Evolutionary conservation across 2,329 filamentous ascomycete species (phyloP).

Genomic region (Diaporthe ampelina): DNA sequence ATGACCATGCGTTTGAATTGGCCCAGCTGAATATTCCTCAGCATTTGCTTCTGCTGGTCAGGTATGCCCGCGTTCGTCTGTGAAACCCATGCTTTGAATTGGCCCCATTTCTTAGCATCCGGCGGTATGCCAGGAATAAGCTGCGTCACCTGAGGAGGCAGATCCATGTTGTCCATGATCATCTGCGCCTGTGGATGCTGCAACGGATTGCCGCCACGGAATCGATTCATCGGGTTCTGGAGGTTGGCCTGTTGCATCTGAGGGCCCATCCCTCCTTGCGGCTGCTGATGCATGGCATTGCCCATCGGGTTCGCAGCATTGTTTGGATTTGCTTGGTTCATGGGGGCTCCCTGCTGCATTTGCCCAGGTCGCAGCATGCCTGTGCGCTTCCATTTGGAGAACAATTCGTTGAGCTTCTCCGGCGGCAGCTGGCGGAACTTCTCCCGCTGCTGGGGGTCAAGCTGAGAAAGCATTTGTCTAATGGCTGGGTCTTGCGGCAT

Average conservation of each 20-base stretch:
- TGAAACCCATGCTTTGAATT: slow-evolving; percentile 59
- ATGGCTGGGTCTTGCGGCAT: slow-evolving; percentile 56
- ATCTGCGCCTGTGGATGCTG: slow-evolving; percentile 47
- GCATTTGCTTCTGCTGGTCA: slow-evolving; percentile 49
- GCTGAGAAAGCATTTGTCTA: slow-evolving; percentile 57
- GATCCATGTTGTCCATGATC: slow-evolving; percentile 64
- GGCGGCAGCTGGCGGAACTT: slow-evolving; percentile 59
- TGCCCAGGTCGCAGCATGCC: slow-evolving; percentile 47
- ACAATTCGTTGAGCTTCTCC: slow-evolving; percentile 66
- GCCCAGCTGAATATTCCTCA: slow-evolving; percentile 53
- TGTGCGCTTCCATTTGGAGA: slow-evolving; percentile 61
- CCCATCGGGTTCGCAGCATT: slow-evolving; percentile 36
- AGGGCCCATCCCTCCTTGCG: slow-evolving; percentile 39
- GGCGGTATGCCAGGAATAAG: slow-evolving; percentile 50
- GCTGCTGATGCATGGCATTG: slow-evolving; percentile 42
- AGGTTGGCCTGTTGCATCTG: slow-evolving; percentile 41
- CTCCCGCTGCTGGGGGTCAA: slow-evolving; percentile 62
- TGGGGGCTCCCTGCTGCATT: slow-evolving; percentile 44
- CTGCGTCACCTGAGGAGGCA: slow-evolving; percentile 55
- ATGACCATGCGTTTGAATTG: slow-evolving; percentile 53
- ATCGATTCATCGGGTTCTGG: slow-evolving; percentile 45
- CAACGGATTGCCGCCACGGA: slow-evolving; percentile 44
- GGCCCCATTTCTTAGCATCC: slow-evolving; percentile 64
- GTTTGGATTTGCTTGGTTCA: slow-evolving; percentile 30
- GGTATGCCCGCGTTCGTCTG: slow-evolving; percentile 52